phyloP scores from a whole-genome alignment of 83 land plant genomes.

The Diphasiastrum complanatum region DNA sequence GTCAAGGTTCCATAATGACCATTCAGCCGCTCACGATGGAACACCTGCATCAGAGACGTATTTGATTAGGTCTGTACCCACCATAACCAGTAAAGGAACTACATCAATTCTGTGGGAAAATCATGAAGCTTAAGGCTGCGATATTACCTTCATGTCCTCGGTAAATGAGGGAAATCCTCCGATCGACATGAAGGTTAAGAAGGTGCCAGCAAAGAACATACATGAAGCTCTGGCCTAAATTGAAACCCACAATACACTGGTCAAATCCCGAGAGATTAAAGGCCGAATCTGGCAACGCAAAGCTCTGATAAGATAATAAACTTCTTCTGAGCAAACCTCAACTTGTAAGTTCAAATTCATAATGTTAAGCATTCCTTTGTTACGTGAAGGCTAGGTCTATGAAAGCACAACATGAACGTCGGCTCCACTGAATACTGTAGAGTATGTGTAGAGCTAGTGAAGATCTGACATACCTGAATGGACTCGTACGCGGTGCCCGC shows the following conservation, averaged over 20 bases:
- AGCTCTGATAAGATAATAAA: no score
- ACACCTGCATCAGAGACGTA: slow-evolving; percentile 27
- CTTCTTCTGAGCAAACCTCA: no score
- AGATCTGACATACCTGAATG: neutral
- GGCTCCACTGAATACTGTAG: no score
- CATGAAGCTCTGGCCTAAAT: slow-evolving; percentile 16
- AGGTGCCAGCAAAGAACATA: neutral
- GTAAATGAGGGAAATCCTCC: slow-evolving; percentile 24
- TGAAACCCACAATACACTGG: neutral
- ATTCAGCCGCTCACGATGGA: slow-evolving; percentile 41
- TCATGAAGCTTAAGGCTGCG: neutral
- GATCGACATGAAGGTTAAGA: slow-evolving; percentile 15
- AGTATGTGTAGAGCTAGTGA: no score
- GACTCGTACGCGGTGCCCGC: neutral
- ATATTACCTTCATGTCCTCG: slow-evolving; percentile 22
- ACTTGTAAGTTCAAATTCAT: no score
- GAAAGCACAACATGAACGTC: no score
- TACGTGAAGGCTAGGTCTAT: no score
- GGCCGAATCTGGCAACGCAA: neutral
- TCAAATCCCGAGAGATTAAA: neutral
- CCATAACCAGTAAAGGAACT: neutral
- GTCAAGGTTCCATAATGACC: slow-evolving; percentile 42
- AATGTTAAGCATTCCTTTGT: no score
- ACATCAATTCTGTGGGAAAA: no score
- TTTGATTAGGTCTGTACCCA: no score